phyloP scores from a whole-genome alignment of 768 basidiomycete species.

The Boletus subcaerulescens region DNA sequence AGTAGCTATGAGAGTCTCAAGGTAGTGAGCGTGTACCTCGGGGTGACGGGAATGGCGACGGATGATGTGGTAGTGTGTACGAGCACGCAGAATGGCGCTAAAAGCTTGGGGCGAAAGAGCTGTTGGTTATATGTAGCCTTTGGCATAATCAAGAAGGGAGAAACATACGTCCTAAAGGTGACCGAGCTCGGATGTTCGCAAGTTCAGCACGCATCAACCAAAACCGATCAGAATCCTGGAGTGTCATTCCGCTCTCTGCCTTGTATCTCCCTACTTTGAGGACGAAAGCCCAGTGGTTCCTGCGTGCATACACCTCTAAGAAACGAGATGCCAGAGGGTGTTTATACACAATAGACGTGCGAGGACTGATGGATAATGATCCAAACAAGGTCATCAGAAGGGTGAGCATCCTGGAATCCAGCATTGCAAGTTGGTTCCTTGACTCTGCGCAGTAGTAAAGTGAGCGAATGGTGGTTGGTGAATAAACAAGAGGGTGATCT shows the following conservation, averaged over 20 bases:
- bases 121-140: conserved; percentile 12
- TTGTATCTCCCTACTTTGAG: conserved; percentile 46
- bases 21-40: conserved; percentile 47
- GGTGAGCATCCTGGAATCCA: conserved; percentile 38
- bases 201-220: conserved; percentile 58
- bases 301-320: conserved; percentile 16
- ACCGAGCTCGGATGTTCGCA: conserved; percentile 21
- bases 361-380: conserved; percentile 40
- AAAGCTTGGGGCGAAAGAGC: conserved; percentile 8
- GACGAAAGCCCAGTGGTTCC: conserved; percentile 50
- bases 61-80: conserved; percentile 40
- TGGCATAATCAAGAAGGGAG: background rate
- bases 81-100: conserved; percentile 32
- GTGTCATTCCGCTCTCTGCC: conserved; percentile 27
- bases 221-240: conserved; percentile 50
- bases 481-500: conserved; percentile 10
- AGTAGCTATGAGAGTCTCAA: conserved; percentile 38
- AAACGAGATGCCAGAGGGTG: conserved; percentile 29
- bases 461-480: conserved; percentile 35
- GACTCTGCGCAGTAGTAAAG: conserved; percentile 40
- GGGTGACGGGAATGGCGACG: conserved; percentile 36
- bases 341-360: conserved; percentile 25
- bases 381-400: conserved; percentile 49
- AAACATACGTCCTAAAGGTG: conserved; percentile 14
- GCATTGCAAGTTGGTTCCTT: conserved; percentile 30